A percentile compares a stretch with the other conserved stretches of the same genome.
Conservation (phyloP, 306 rosid genomes). For the Prunus mira region DNA sequence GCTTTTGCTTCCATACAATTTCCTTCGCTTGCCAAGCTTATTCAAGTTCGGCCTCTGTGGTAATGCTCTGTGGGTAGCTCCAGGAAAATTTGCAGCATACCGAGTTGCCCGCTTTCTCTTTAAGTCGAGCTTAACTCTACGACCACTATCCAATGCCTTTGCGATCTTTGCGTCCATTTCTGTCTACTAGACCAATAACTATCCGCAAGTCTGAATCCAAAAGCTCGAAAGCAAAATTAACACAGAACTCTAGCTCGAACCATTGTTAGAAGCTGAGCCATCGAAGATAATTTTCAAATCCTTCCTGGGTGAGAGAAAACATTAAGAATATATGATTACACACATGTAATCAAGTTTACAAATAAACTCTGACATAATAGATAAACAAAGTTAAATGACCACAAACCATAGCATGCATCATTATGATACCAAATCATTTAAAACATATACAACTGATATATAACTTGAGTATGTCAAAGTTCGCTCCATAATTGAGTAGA, state of each 20-base stretch:
- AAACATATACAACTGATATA: background rate
- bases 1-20: conserved; percentile 33
- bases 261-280: conserved; percentile 36
- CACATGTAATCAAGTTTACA: background rate
- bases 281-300: conserved; percentile 33
- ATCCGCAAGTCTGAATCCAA: conserved; percentile 44
- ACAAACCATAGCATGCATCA: background rate
- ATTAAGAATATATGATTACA: conserved; percentile 11
- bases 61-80: conserved; percentile 34
- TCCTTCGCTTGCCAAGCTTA: conserved; percentile 46
- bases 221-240: conserved; percentile 34
- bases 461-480: background rate
- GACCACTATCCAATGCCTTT: conserved; percentile 61
- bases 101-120: conserved; percentile 57
- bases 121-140: conserved; percentile 26
- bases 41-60: conserved; percentile 26
- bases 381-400: background rate
- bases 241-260: conserved; percentile 33
- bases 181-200: conserved; percentile 50
- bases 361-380: background rate
- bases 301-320: conserved; percentile 55
- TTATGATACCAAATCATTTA: background rate
- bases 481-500: background rate
- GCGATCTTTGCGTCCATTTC: conserved; percentile 57
- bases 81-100: conserved; percentile 33